phyloP scores from a whole-genome alignment of 2,329 filamentous ascomycete genomes.

The Ophiostoma ips region DNA sequence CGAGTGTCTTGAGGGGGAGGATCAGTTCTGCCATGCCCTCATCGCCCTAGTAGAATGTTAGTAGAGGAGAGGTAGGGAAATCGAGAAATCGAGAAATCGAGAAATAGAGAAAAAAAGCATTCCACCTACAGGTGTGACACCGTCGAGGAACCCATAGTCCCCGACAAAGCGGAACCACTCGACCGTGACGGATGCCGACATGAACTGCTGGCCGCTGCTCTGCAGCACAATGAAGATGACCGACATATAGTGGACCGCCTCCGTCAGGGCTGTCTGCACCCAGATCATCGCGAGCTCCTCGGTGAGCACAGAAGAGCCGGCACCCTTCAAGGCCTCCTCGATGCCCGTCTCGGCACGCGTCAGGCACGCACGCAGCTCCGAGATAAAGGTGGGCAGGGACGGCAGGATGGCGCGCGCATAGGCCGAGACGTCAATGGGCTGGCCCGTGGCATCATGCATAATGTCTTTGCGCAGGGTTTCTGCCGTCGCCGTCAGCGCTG shows the following conservation, averaged over 20 bases:
- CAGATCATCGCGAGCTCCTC: conserved; percentile 46
- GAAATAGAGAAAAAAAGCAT: background rate
- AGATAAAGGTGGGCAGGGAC: conserved; percentile 34
- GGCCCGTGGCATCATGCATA: conserved; percentile 2
- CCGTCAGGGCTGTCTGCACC: conserved; percentile 48
- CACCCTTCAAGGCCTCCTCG: conserved; percentile 35
- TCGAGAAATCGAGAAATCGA: background rate
- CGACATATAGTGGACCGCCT: conserved; percentile 60
- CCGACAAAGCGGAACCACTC: conserved; percentile 66
- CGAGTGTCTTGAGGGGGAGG: conserved; percentile 53
- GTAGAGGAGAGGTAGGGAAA: too few species aligned
- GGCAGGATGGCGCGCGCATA: conserved; percentile 26
- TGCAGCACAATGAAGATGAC: conserved; percentile 59
- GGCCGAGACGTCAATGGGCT: background rate
- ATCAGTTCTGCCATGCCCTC: conserved; percentile 36
- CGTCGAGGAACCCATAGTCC: conserved; percentile 54
- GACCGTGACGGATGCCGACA: conserved; percentile 43
- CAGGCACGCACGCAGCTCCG: conserved; percentile 34
- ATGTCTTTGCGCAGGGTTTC: conserved; percentile 8
- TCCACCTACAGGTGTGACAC: conserved; percentile 40
- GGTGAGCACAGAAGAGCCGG: conserved; percentile 26
- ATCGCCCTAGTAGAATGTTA: conserved; percentile 19
- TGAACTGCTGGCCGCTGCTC: conserved; percentile 37
- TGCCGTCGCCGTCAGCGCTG: background rate
- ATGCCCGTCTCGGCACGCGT: conserved; percentile 34